Evolutionary conservation across 192 early-diverging fungal genomes (phyloP).

Genomic region (Linderina pennispora): DNA sequence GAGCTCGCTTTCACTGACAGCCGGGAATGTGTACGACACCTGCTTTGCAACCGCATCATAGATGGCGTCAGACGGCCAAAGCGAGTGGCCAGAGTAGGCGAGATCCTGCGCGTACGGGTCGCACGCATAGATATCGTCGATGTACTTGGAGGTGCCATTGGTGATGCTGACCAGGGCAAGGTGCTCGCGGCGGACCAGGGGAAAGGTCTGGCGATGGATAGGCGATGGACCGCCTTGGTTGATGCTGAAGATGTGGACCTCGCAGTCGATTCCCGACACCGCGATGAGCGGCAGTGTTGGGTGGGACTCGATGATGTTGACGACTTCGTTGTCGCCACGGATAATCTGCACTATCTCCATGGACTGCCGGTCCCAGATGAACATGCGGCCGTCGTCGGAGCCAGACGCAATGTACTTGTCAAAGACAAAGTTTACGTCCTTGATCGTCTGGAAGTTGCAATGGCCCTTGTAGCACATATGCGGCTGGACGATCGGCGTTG

Average conservation of each 20-base stretch:
- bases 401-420: slow-evolving; percentile 69
- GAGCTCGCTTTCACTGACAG: slow-evolving; percentile 12
- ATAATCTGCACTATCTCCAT: slow-evolving; percentile 57
- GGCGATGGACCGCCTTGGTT: slow-evolving; percentile 24
- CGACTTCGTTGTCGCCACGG: slow-evolving; percentile 57
- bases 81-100: slow-evolving; percentile 4
- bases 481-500: slow-evolving; percentile 21
- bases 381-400: slow-evolving; percentile 67
- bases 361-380: slow-evolving; percentile 60
- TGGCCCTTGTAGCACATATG: slow-evolving; percentile 24
- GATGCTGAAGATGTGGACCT: slow-evolving; percentile 62
- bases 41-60: neutral
- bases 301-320: slow-evolving; percentile 56
- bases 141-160: slow-evolving; percentile 6
- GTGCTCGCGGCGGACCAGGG: slow-evolving; percentile 13
- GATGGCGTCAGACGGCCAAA: slow-evolving; percentile 4
- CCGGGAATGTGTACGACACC: slow-evolving; percentile 13
- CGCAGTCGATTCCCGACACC: slow-evolving; percentile 71
- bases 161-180: slow-evolving; percentile 4
- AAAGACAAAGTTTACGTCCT: slow-evolving; percentile 68
- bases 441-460: slow-evolving; percentile 52
- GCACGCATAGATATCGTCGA: slow-evolving; percentile 7
- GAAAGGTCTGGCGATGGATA: slow-evolving; percentile 25
- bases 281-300: slow-evolving; percentile 52
- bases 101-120: slow-evolving; percentile 29